These are phyloP conservation scores for Triticum dicoccoides DNA, from an alignment of 176 grass and related monocot species.

Conservation along the genomic window DNA sequence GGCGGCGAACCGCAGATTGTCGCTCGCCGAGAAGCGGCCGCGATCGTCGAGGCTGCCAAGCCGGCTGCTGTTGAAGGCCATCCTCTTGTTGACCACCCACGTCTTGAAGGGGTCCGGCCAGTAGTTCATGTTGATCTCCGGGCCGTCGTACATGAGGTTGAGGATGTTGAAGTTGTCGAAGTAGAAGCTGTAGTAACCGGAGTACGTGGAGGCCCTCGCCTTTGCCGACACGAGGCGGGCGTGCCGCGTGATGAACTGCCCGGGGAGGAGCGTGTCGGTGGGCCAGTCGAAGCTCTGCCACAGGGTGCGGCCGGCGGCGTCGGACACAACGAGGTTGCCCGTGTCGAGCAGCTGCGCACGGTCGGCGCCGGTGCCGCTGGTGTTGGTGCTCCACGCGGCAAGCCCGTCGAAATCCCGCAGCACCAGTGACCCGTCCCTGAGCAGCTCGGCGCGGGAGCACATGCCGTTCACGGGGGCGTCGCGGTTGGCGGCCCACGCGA, in stretches of 20 bases:
- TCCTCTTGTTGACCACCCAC: conserved; percentile 51
- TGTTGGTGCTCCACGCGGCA: conserved; percentile 45
- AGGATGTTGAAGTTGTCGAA: conserved; percentile 65
- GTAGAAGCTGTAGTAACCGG: conserved; percentile 51
- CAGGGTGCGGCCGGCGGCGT: not conserved
- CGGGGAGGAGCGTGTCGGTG: conserved; percentile 58
- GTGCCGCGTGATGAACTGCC: conserved; percentile 49
- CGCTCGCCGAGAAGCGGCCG: conserved; percentile 50
- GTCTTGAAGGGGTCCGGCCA: conserved; percentile 43
- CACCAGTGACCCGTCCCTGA: conserved; percentile 13
- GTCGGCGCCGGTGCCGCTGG: conserved; percentile 22
- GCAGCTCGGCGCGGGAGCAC: conserved; percentile 31
- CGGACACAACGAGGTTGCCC: conserved; percentile 56
- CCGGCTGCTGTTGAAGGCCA: conserved; percentile 49
- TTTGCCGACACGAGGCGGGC: conserved; percentile 40
- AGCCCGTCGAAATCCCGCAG: conserved; percentile 48
- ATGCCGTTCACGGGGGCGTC: conserved; percentile 59
- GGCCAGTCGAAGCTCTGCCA: conserved; percentile 81
- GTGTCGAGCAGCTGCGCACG: conserved; percentile 41
- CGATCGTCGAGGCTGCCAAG: conserved; percentile 33
- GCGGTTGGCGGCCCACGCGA: conserved; percentile 58
- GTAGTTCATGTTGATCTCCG: conserved; percentile 58
- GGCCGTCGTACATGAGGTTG: conserved; percentile 55
- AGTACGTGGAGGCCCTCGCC: conserved; percentile 22
- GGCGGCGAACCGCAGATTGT: conserved; percentile 33